Evolutionary conservation across 2,329 filamentous ascomycete species (phyloP).

Genomic region (Clonostachys rhizophaga): DNA sequence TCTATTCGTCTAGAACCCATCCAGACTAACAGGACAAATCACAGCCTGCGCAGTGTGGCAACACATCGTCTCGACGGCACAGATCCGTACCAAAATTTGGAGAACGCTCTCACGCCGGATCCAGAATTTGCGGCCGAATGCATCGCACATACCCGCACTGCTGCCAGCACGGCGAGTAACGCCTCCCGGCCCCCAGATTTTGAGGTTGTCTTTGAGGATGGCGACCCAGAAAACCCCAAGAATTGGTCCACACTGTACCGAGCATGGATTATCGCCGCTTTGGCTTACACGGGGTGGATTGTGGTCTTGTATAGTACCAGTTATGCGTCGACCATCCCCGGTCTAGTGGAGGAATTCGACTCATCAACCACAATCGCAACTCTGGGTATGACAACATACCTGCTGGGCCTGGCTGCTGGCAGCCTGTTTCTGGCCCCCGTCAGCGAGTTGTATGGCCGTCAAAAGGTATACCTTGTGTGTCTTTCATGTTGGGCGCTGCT

Average conservation of each 20-base stretch:
- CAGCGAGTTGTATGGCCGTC: conserved; percentile 64
- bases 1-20: not conserved
- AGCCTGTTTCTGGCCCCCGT: conserved; percentile 71
- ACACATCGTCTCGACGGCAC: conserved; percentile 10
- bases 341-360: conserved; percentile 64
- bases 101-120: conserved; percentile 28
- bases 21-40: conserved; percentile 10
- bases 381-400: conserved; percentile 73
- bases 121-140: conserved; percentile 38
- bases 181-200: conserved; percentile 51
- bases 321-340: conserved; percentile 69
- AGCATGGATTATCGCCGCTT: conserved; percentile 34
- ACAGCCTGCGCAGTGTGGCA: conserved; percentile 8
- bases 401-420: conserved; percentile 69
- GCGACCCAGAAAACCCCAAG: conserved; percentile 59
- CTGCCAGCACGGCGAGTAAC: conserved; percentile 33
- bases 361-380: conserved; percentile 58
- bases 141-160: conserved; percentile 33
- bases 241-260: conserved; percentile 58
- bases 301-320: conserved; percentile 72
- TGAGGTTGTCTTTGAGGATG: conserved; percentile 67
- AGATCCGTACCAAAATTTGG: conserved; percentile 25
- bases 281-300: conserved; percentile 41
- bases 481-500: conserved; percentile 61
- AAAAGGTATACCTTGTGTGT: conserved; percentile 64